Evolutionary conservation across 192 early-diverging fungal genomes (phyloP), one percentile per base, ranked within the genome.

Genomic region (Rhizophagus prolifer): DNA sequence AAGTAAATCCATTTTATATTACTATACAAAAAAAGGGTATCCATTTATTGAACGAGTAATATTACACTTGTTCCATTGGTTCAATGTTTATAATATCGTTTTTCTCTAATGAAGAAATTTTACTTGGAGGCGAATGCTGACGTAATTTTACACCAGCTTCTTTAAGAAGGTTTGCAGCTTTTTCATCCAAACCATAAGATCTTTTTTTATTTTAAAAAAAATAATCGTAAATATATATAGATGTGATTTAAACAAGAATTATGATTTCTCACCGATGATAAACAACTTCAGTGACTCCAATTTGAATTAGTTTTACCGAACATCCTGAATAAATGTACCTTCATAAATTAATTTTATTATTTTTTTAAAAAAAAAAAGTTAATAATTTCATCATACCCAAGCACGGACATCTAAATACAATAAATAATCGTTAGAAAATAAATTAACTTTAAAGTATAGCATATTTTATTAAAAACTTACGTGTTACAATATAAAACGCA

Each of bases 401-500:
- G 72, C 92, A 94, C 14, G 92, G 91, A 70, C 91, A 93, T 7
- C 83, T 82, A 58, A 44, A 74, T 50, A 72, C 14, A 31, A 78
- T 36, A 4, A 69, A 38, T 38, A 31, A 60, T 46, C 60, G 13
- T 13, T 23, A 58, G 38, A 58, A 54, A 62, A 41, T 47, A 5
- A 13, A 38, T 28, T 14, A 58, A n/a, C 1, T 12, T 25, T 54
- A 21, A n/a, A 26, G 4, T n/a, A 19, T 26, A 16, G 13, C 21
- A 59, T 23, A 34, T 38, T 23, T 10, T 25, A 72, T 36, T 30
- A 19, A 36, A 76, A 34, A 79, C 81, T 81, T 78, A 93, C 66
- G 96, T 99, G 79, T 96, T 99, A 83, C 97, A 98, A 81, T 99
- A 99, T 21, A 98, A 88, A 8, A 91, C 92, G 28, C 90, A 89